Conservation (phyloP, 2,329 filamentous ascomycete species). For the Phyllosticta capitalensis region DNA sequence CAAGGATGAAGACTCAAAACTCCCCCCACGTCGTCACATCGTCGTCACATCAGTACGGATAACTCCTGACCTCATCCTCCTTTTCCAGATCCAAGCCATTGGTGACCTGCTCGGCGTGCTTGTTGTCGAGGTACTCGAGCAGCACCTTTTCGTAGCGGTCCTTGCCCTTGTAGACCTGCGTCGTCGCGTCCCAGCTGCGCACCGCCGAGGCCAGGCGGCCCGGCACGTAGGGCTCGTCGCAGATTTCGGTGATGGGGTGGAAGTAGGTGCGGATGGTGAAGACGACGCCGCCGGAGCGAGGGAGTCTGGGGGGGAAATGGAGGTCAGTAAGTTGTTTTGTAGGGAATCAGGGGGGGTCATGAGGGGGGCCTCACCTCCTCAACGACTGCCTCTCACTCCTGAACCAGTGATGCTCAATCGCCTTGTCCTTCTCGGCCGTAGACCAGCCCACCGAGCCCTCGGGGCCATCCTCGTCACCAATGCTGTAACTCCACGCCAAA, state of each 20-base stretch:
- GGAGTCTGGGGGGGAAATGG: constrained; percentile 23
- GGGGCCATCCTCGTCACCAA: constrained; percentile 59
- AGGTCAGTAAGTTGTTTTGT: not conserved
- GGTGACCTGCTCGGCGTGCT: constrained; percentile 65
- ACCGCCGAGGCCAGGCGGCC: constrained; percentile 68
- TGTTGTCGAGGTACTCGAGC: constrained; percentile 64
- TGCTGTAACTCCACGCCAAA: constrained; percentile 66
- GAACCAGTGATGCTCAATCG: constrained; percentile 66
- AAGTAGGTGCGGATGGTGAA: constrained; percentile 81
- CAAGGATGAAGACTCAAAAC: no score
- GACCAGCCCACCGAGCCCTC: constrained; percentile 55
- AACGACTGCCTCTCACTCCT: constrained; percentile 66
- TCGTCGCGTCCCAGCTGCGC: constrained; percentile 72
- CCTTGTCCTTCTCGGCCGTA: constrained; percentile 64
- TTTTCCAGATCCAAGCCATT: constrained; percentile 52
- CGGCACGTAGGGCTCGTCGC: constrained; percentile 64
- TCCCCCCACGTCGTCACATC: not conserved
- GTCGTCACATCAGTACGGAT: constrained; percentile 44
- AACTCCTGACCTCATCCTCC: constrained; percentile 51
- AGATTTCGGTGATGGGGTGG: constrained; percentile 58
- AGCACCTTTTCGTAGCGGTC: constrained; percentile 65
- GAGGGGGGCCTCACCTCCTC: constrained; percentile 34
- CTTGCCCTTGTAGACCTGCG: constrained; percentile 67
- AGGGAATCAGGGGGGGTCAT: no score
- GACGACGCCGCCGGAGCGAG: constrained; percentile 40